Conservation (phyloP, 768 basidiomycete genomes). For the Lactarius pseudohatsudake region DNA sequence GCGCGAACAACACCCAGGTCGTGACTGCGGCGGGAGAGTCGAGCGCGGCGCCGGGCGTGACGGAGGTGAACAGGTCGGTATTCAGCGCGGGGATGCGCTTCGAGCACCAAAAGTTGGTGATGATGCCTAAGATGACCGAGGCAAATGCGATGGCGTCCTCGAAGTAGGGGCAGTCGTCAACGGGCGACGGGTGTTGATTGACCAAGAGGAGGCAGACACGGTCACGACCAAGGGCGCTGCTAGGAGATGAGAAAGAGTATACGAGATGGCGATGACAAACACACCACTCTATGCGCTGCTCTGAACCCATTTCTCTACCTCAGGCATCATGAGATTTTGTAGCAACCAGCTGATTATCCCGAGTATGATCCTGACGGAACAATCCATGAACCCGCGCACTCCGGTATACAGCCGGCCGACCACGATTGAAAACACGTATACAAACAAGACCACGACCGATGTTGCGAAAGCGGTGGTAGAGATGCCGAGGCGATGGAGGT, state of each 20-base stretch:
- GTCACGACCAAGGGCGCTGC: constrained; percentile 61
- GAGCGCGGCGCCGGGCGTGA: constrained; percentile 61
- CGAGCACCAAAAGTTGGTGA: constrained; percentile 67
- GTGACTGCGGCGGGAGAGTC: constrained; percentile 37
- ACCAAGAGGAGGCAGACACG: constrained; percentile 70
- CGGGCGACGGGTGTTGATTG: constrained; percentile 91
- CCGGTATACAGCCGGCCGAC: no score
- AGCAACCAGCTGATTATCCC: neutral
- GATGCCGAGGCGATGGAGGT: no score
- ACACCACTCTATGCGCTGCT: constrained; percentile 40
- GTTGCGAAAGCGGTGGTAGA: no score
- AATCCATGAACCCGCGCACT: no score
- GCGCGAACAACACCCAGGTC: constrained; percentile 41
- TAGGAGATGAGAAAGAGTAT: neutral
- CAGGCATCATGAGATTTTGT: constrained; percentile 36
- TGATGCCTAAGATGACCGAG: constrained; percentile 77
- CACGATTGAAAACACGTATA: no score
- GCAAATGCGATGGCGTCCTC: constrained; percentile 94
- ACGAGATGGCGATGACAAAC: constrained; percentile 18
- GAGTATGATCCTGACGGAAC: no score
- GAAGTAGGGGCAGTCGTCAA: constrained; percentile 97
- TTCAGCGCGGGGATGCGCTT: constrained; percentile 41
- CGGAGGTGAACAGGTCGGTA: constrained; percentile 33
- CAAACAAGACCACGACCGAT: no score
- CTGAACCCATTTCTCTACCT: constrained; percentile 45